Conservation (phyloP, 192 early-diverging fungal species). For the Phycomyces blakesleeanus region DNA sequence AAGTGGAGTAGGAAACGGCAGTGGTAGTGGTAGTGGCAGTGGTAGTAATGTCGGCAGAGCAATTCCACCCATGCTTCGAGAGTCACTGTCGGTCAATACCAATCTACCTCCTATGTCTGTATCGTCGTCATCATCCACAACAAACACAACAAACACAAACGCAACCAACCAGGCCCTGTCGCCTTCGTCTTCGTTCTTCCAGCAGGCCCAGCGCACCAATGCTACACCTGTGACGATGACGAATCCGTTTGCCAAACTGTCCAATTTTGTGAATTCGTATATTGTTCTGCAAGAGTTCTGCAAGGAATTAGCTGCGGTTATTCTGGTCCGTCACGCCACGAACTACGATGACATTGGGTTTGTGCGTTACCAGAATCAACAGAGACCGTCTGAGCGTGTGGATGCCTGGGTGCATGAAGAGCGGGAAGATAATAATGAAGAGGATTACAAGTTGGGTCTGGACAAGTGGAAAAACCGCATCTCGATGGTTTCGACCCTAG, state of each 20-base stretch:
- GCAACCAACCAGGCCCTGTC: slow-evolving; percentile 21
- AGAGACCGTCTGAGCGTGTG: neutral
- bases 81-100: neutral
- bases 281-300: slow-evolving; percentile 62
- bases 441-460: slow-evolving; percentile 14
- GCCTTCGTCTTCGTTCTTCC: slow-evolving; percentile 32
- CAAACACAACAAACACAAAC: no score
- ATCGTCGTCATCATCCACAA: slow-evolving; percentile 23
- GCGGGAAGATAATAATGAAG: slow-evolving; percentile 8
- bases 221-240: slow-evolving; percentile 38
- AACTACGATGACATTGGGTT: slow-evolving; percentile 24
- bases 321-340: slow-evolving; percentile 47
- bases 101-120: slow-evolving; percentile 11
- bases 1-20: no score
- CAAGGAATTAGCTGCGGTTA: slow-evolving; percentile 57
- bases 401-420: slow-evolving; percentile 15
- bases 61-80: neutral
- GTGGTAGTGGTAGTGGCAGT: no score
- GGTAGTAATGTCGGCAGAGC: neutral
- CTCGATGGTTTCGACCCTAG: slow-evolving; percentile 20
- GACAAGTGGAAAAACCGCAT: slow-evolving; percentile 27
- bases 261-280: slow-evolving; percentile 52
- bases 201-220: slow-evolving; percentile 24
- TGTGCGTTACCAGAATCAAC: slow-evolving; percentile 13
- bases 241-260: slow-evolving; percentile 36